These are phyloP conservation scores for Protomyces macrosporus DNA, from an alignment of 1,139 yeast genomes.

Conservation along the genomic window DNA sequence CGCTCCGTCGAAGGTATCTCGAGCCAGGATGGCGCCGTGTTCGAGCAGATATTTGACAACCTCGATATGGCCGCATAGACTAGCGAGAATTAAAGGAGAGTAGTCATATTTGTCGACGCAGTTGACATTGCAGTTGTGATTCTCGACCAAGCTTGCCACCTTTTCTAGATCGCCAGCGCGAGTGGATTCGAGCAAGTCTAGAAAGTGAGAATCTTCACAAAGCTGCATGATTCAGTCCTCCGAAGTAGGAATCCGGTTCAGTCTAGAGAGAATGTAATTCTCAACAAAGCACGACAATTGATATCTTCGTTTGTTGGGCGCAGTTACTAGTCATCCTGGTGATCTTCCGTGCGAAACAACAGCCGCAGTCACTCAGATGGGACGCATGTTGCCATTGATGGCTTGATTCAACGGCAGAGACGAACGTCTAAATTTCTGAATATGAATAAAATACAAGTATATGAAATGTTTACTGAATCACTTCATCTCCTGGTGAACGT, in stretches of 20 bases:
- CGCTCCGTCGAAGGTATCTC: conserved; percentile 76
- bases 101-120: conserved; percentile 67
- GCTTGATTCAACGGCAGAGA: too few relatives aligned
- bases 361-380: too few relatives aligned
- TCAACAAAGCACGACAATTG: too few relatives aligned
- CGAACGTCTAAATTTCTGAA: too few relatives aligned
- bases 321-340: too few relatives aligned
- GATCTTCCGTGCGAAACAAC: too few relatives aligned
- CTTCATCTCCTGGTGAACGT: neutral
- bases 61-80: conserved; percentile 15
- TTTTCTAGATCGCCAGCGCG: conserved; percentile 61
- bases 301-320: too few relatives aligned
- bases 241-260: too few relatives aligned
- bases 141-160: conserved; percentile 45
- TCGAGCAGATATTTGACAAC: conserved; percentile 53
- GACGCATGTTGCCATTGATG: too few relatives aligned
- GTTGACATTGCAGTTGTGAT: conserved; percentile 43
- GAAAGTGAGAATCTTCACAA: conserved; percentile 35
- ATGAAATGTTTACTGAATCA: neutral
- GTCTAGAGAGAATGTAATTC: too few relatives aligned
- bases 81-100: conserved; percentile 56
- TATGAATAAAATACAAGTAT: too few relatives aligned
- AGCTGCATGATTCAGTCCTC: neutral
- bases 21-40: conserved; percentile 68
- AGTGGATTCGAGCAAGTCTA: conserved; percentile 59